phyloP scores from a whole-genome alignment of 768 basidiomycete species.

The Collybia sp. region DNA sequence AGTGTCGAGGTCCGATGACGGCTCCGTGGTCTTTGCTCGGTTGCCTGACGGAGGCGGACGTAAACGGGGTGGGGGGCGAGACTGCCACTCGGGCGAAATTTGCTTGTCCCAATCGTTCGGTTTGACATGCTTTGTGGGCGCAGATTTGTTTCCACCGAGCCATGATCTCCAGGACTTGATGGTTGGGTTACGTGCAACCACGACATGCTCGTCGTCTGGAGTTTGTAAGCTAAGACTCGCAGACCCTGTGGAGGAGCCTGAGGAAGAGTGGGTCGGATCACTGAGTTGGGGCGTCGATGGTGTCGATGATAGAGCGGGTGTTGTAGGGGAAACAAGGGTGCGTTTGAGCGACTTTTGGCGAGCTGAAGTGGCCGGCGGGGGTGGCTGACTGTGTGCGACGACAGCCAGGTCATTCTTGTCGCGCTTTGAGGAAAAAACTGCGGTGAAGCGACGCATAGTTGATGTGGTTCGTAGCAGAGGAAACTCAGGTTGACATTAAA shows the following conservation, averaged over 20 bases:
- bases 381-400: conserved; percentile 6
- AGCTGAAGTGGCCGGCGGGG: not conserved
- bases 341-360: not conserved
- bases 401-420: conserved; percentile 33
- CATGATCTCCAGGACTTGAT: conserved; percentile 56
- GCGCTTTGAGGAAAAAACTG: conserved; percentile 46
- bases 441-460: conserved; percentile 61
- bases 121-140: too few relatives aligned
- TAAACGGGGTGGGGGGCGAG: conserved; percentile 9
- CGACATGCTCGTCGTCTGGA: conserved; percentile 50
- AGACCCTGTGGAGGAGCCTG: conserved; percentile 59
- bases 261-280: conserved; percentile 45
- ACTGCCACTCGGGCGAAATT: conserved; percentile 24
- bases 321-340: conserved; percentile 4
- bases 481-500: conserved; percentile 5
- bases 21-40: not conserved
- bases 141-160: conserved; percentile 28
- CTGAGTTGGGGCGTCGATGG: conserved; percentile 27
- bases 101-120: not conserved
- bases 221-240: conserved; percentile 52
- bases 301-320: conserved; percentile 15
- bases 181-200: conserved; percentile 23
- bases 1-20: conserved; percentile 8
- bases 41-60: not conserved
- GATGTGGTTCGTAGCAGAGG: conserved; percentile 1